Percentiles rank a stretch among this genome's conserved stretches.
Conservation (phyloP, 2,329 filamentous ascomycete genomes). For the Xylariaceae sp. region DNA sequence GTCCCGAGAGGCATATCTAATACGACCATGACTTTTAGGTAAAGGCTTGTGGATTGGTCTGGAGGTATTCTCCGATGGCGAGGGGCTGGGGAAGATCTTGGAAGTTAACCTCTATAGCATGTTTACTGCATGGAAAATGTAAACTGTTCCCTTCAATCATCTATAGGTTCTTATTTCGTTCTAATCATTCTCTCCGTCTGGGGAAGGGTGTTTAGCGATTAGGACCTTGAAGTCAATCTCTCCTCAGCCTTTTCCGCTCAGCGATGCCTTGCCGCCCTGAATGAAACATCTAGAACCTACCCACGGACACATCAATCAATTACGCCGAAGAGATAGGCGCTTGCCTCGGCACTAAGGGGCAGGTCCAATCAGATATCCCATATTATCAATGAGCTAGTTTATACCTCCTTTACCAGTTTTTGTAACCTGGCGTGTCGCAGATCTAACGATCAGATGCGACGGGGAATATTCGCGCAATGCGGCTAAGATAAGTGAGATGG, state of each 20-base stretch:
- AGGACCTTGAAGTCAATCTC: not conserved
- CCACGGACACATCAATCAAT: not conserved
- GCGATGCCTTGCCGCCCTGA: not conserved
- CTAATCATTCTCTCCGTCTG: not conserved
- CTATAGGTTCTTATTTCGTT: not conserved
- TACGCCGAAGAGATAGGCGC: not conserved
- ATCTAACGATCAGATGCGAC: not conserved
- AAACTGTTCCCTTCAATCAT: conserved; percentile 18
- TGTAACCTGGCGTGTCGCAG: conserved; percentile 21
- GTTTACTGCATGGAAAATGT: conserved; percentile 23
- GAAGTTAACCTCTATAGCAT: conserved; percentile 12
- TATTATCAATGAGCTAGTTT: not conserved
- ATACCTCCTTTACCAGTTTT: conserved; percentile 9
- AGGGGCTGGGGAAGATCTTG: conserved; percentile 20
- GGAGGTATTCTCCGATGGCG: conserved; percentile 7
- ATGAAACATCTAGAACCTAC: not conserved
- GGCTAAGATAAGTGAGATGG: not conserved
- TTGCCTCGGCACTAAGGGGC: not conserved
- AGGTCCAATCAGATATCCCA: not conserved
- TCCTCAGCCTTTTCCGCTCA: no score
- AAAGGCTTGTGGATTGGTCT: conserved; percentile 11
- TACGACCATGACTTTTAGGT: conserved; percentile 4
- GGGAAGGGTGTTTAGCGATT: not conserved
- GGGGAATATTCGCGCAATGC: not conserved
- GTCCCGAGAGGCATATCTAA: conserved; percentile 10